phyloP scores from a whole-genome alignment of 306 rosid genomes.

The Datisca glomerata region DNA sequence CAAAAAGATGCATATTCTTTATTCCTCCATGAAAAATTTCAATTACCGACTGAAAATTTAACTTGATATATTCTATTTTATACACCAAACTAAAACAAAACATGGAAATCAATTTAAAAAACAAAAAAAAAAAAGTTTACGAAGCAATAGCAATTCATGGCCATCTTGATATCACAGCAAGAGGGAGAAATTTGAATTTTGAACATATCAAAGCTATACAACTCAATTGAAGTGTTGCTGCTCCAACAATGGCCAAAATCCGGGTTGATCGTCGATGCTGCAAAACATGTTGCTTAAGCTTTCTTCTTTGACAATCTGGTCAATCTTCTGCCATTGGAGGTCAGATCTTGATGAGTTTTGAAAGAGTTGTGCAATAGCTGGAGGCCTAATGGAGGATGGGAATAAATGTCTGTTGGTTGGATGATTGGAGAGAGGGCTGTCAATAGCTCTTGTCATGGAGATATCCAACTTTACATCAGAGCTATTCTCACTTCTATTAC shows the following conservation, averaged over 20 bases:
- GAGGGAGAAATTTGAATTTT: no score
- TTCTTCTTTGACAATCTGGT: constrained; percentile 69
- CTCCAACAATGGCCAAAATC: constrained; percentile 99
- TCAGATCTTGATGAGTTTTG: constrained; percentile 72
- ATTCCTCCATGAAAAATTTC: background rate
- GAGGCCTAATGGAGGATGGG: constrained; percentile 54
- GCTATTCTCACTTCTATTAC: constrained; percentile 95
- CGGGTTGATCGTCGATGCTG: constrained; percentile 84
- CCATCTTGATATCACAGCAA: no score
- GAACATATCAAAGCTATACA: background rate
- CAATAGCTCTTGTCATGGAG: constrained; percentile 76
- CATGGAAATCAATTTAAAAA: background rate
- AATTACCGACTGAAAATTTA: background rate
- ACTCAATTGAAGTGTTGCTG: constrained; percentile 70
- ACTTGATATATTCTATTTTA: background rate
- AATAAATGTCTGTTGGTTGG: constrained; percentile 44
- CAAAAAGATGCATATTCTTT: no score
- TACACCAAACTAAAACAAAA: background rate
- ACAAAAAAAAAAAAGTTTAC: background rate
- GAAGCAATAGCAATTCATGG: no score
- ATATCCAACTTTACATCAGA: constrained; percentile 88
- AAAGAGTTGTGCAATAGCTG: constrained; percentile 49
- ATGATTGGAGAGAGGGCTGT: constrained; percentile 61
- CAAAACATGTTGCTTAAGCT: constrained; percentile 77
- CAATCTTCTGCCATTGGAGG: constrained; percentile 46